phyloP scores from a whole-genome alignment of 345 rosid species.

The Salix arbutifolia region DNA sequence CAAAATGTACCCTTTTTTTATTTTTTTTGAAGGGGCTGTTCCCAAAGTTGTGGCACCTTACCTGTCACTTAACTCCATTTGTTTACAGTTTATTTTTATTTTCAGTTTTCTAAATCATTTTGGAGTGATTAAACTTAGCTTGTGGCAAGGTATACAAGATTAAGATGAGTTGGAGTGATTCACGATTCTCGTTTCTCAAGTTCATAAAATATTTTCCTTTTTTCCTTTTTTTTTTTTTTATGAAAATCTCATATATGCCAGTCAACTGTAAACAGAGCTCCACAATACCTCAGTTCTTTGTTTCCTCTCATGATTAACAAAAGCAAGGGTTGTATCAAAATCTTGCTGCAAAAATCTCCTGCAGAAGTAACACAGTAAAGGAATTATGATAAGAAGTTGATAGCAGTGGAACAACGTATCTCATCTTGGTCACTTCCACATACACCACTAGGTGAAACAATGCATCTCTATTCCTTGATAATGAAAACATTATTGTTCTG shows the following conservation, averaged over 20 bases:
- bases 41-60: background rate
- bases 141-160: too few species aligned
- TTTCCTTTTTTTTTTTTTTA: background rate
- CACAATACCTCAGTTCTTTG: conserved; percentile 69
- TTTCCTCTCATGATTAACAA: conserved; percentile 82
- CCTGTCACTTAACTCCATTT: background rate
- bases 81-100: background rate
- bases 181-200: background rate
- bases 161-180: background rate
- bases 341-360: conserved; percentile 92
- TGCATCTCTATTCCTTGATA: background rate
- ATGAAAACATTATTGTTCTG: background rate
- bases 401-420: background rate
- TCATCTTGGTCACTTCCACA: background rate
- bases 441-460: background rate
- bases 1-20: too few species aligned
- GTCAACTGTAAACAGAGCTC: conserved; percentile 8
- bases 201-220: background rate
- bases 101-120: background rate
- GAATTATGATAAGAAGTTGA: background rate
- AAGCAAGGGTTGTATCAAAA: conserved; percentile 90
- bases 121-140: background rate
- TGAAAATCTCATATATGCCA: background rate
- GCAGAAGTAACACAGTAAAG: conserved; percentile 23
- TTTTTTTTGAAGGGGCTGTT: too few species aligned